phyloP scores from a whole-genome alignment of 805 yeast genomes.

The Saccharomyces paradoxus region DNA sequence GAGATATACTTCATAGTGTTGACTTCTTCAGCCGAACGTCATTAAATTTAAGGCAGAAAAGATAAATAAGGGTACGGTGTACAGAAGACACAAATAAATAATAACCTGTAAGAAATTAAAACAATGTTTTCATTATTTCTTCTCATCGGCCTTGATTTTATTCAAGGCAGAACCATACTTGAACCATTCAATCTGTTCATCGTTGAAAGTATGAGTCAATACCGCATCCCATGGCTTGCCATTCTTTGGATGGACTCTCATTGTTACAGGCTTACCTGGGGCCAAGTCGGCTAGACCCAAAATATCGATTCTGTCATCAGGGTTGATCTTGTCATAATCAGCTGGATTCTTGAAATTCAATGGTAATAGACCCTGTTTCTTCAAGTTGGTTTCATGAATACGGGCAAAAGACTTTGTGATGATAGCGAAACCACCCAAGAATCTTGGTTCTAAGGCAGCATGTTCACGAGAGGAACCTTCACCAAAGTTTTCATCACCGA shows the following conservation, averaged over 20 bases:
- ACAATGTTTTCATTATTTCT: not conserved
- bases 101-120: not conserved
- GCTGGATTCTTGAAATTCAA: conserved; percentile 83
- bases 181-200: conserved; percentile 98
- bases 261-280: conserved; percentile 83
- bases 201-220: conserved; percentile 93
- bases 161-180: conserved; percentile 98
- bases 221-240: conserved; percentile 83
- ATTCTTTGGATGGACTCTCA: conserved; percentile 63
- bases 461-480: conserved; percentile 99
- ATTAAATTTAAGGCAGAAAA: not conserved
- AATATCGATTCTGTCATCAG: conserved; percentile 83
- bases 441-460: conserved; percentile 99
- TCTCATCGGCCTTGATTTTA: conserved; percentile 38
- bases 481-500: conserved; percentile 98
- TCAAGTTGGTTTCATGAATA: conserved; percentile 98
- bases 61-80: not conserved
- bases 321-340: conserved; percentile 89
- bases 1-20: not conserved
- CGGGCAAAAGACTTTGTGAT: conserved; percentile 97
- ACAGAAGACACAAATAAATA: not conserved
- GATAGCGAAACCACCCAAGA: conserved; percentile 96
- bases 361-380: conserved; percentile 98
- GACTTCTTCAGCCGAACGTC: not conserved
- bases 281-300: conserved; percentile 76